Evolutionary conservation across 306 rosid species (phyloP).

Genomic region (Dryas drummondii): DNA sequence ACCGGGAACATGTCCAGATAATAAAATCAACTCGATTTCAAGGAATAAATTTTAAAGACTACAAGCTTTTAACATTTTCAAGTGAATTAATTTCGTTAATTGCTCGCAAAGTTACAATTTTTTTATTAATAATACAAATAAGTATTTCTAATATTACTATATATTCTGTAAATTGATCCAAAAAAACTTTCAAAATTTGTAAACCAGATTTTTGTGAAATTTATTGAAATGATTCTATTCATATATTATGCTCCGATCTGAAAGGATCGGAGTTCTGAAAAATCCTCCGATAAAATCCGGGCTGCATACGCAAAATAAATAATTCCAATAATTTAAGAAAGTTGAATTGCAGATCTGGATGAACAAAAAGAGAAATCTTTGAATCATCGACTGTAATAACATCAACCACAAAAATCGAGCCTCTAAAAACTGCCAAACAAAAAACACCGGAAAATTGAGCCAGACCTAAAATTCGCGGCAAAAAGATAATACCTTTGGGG

Average conservation of each 20-base stretch:
- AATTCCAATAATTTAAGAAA: not conserved
- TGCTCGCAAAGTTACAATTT: no score
- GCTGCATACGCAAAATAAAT: no score
- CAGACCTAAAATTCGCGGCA: conserved; percentile 32
- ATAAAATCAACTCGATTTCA: not conserved
- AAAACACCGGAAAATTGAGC: conserved; percentile 15
- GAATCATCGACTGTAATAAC: not conserved
- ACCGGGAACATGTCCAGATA: not conserved
- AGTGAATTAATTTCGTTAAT: no score
- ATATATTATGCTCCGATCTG: not conserved
- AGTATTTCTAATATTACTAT: not conserved
- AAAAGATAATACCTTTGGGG: conserved; percentile 66
- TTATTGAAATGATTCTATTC: not conserved
- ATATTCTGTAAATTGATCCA: not conserved
- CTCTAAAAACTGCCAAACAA: conserved; percentile 23
- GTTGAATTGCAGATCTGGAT: not conserved
- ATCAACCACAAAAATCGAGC: not conserved
- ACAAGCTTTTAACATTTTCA: no score
- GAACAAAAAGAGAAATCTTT: conserved; percentile 2
- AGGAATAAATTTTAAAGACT: no score
- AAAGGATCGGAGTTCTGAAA: not conserved
- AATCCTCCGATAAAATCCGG: not conserved
- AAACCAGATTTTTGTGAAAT: not conserved
- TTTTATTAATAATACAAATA: not conserved
- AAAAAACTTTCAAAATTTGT: not conserved